phyloP scores from a whole-genome alignment of 2,329 filamentous ascomycete species.

The Verticillium alfalfae region DNA sequence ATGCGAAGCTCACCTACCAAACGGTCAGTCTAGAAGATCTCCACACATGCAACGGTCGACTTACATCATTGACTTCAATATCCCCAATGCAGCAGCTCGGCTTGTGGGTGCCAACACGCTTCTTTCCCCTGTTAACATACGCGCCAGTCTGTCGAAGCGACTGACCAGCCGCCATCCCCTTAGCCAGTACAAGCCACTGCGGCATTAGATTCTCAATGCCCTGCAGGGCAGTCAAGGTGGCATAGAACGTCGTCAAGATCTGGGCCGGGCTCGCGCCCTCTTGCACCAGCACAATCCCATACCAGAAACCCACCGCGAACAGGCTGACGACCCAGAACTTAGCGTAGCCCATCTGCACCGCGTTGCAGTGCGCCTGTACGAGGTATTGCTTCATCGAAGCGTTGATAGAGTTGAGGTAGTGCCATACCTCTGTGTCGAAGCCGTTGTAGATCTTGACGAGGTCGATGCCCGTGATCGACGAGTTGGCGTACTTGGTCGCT shows the following conservation, averaged over 20 bases:
- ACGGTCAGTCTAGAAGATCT: background rate
- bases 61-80: constrained; percentile 64
- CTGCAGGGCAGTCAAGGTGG: constrained; percentile 70
- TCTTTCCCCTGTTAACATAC: constrained; percentile 8
- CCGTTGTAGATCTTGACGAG: constrained; percentile 84
- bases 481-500: constrained; percentile 67
- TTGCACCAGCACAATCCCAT: constrained; percentile 66
- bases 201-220: constrained; percentile 69
- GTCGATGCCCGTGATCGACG: constrained; percentile 69
- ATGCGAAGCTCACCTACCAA: constrained; percentile 74
- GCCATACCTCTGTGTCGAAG: constrained; percentile 60
- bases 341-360: constrained; percentile 66
- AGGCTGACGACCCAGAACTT: constrained; percentile 70
- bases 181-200: constrained; percentile 71
- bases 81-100: constrained; percentile 53
- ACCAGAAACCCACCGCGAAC: constrained; percentile 89
- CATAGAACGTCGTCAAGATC: constrained; percentile 81
- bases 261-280: constrained; percentile 56
- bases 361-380: constrained; percentile 62
- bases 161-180: constrained; percentile 69
- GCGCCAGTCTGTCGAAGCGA: constrained; percentile 36
- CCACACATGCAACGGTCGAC: constrained; percentile 14
- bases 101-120: constrained; percentile 20
- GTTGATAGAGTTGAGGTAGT: constrained; percentile 55
- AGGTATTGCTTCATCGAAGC: constrained; percentile 59